Base-by-base conservation (phyloP, 2,329 filamentous ascomycete species). In the Penicillium verrucosum region DNA sequence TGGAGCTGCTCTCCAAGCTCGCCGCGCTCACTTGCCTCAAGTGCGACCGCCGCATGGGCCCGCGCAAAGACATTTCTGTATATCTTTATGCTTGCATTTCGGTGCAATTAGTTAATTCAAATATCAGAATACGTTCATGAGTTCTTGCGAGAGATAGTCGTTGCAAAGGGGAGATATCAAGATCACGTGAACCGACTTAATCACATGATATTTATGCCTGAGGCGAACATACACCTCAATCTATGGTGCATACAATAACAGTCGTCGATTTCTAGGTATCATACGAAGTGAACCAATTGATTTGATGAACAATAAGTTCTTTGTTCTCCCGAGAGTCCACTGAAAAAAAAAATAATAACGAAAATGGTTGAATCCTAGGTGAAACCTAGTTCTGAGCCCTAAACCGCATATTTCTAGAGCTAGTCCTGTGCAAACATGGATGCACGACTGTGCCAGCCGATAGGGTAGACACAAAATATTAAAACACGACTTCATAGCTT, bases 21-120 rank as follows among this genome's bases (percentile, higher is more conserved):
- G 73, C 70, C 45, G 73, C 70, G 60, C 73, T 75, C 59, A 77
- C 72, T 64, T 76, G 73, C 56, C 73, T 68, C 50, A 75, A 66
- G 62, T 76, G 74, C 47, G 73, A 75, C 58, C 70, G 73, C 64
- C 70, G 73, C 60, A 71, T 68, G 48, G 73, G 70, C 60, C 71
- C 74, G 54, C 71, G 71, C 59, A 73, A 61, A 61, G 73, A 72
- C 74, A 77, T 76, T 53, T 36, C 18, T 70, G 62, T 50, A 51
- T 49, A 34, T 46, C 44, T 53, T 42, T 41, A 45, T 36, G 27
- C 42, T 51, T 56, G 61, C 67, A 71, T 72, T 42, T 57, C 64
- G 59, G 29, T 51, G 48, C n/a, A 57, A 57, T 21, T n/a, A 25
- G 29, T 36, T 11, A 18, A 27, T 56, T 57, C 38, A 51, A 14